Conservation (phyloP, 305 asterid genomes). For the Fraxinus albicans region DNA sequence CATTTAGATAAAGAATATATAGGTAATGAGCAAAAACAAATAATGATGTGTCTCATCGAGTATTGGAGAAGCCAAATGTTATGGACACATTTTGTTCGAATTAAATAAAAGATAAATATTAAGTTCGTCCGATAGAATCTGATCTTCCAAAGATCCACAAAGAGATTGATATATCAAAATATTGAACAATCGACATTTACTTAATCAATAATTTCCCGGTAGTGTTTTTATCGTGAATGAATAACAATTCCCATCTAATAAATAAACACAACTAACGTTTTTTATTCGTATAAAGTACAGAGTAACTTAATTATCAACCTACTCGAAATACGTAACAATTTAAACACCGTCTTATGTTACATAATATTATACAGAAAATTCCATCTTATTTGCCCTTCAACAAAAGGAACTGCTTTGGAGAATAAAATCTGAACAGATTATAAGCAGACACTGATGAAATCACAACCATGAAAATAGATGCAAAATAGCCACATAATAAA, state of each 20-base stretch:
- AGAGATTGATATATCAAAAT: too few species aligned
- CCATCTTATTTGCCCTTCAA: slow-evolving; percentile 34
- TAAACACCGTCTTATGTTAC: neutral
- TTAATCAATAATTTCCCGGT: too few species aligned
- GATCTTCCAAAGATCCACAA: too few species aligned
- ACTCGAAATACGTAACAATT: neutral
- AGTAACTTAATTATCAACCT: too few species aligned
- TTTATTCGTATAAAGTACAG: neutral
- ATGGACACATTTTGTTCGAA: neutral
- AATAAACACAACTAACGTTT: neutral
- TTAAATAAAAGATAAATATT: too few species aligned
- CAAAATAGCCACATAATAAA: slow-evolving; percentile 38
- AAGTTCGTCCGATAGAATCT: too few species aligned
- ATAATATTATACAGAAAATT: neutral
- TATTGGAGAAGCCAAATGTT: too few species aligned
- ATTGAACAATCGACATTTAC: too few species aligned
- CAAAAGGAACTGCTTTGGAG: slow-evolving; percentile 47
- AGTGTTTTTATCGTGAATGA: neutral
- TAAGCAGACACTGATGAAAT: slow-evolving; percentile 54
- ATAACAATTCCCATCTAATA: too few species aligned
- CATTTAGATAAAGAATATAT: too few species aligned
- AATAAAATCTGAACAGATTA: slow-evolving; percentile 54
- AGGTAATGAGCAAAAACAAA: too few species aligned
- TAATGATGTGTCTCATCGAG: too few species aligned
- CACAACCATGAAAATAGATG: slow-evolving; percentile 39